phyloP scores from a whole-genome alignment of 106 monocot genomes.

The Dactylorhiza incarnata region DNA sequence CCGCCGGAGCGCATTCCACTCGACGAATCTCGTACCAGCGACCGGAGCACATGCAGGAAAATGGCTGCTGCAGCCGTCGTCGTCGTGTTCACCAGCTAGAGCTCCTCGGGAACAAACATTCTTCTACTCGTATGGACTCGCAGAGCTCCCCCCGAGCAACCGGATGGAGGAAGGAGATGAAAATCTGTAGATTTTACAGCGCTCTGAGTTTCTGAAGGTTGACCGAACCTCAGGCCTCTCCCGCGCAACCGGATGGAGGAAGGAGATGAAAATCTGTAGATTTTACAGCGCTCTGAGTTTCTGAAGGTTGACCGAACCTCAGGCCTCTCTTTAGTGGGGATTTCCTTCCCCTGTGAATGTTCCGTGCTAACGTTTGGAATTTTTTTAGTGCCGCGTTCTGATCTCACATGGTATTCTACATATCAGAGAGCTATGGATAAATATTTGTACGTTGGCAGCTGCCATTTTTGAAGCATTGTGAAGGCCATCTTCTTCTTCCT shows the following conservation, averaged over 20 bases:
- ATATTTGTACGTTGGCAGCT: background rate
- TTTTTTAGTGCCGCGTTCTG: background rate
- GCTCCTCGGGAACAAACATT: background rate
- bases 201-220: background rate
- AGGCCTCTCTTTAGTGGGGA: background rate
- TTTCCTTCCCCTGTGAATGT: constrained; percentile 2
- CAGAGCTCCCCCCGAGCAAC: constrained; percentile 9
- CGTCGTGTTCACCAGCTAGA: background rate
- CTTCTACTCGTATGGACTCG: background rate
- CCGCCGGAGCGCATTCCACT: background rate
- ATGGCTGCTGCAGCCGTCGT: background rate
- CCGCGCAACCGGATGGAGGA: background rate
- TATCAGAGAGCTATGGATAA: background rate
- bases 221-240: no score
- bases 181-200: constrained; percentile 8
- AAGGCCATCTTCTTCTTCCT: background rate
- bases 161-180: background rate
- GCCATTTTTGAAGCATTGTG: constrained; percentile 2
- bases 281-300: constrained; percentile 3
- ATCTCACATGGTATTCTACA: background rate
- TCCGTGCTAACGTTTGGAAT: background rate
- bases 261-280: constrained; percentile 5
- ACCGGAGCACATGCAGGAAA: background rate
- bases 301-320: constrained; percentile 8
- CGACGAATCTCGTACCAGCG: background rate